phyloP scores from a whole-genome alignment of 2,329 filamentous ascomycete genomes.

The Pseudonectria buxi region DNA sequence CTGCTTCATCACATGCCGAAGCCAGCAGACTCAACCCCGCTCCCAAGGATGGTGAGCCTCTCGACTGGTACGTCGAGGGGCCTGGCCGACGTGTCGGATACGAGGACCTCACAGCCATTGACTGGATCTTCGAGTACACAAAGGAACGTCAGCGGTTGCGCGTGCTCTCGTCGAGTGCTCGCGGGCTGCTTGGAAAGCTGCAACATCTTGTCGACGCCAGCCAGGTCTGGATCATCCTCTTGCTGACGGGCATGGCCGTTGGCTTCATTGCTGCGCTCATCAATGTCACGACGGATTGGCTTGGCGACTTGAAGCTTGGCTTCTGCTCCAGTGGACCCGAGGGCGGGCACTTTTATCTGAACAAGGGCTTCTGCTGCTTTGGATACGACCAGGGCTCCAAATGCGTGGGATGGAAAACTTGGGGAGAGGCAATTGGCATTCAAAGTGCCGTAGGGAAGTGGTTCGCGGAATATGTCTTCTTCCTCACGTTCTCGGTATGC shows the following conservation, averaged over 20 bases:
- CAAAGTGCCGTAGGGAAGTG: constrained; percentile 63
- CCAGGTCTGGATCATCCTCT: constrained; percentile 85
- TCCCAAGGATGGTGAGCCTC: constrained; percentile 41
- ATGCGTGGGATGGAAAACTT: constrained; percentile 81
- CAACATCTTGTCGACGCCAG: constrained; percentile 73
- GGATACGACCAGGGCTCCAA: constrained; percentile 78
- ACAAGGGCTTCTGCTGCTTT: constrained; percentile 86
- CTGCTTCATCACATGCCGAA: constrained; percentile 9
- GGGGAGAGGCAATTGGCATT: constrained; percentile 69
- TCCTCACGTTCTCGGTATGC: constrained; percentile 72
- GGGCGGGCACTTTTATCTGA: constrained; percentile 84
- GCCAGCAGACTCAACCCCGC: constrained; percentile 11
- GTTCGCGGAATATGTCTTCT: constrained; percentile 82
- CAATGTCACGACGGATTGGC: constrained; percentile 85
- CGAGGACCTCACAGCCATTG: constrained; percentile 93
- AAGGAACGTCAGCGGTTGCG: constrained; percentile 87
- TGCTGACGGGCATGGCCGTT: constrained; percentile 77
- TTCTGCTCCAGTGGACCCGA: constrained; percentile 71
- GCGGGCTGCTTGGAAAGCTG: constrained; percentile 65
- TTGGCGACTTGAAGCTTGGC: constrained; percentile 85
- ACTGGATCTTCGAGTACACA: constrained; percentile 99
- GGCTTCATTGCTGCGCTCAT: constrained; percentile 83
- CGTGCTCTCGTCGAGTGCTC: constrained; percentile 62
- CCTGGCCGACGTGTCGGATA: constrained; percentile 87
- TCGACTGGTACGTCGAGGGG: constrained; percentile 87